Evolutionary conservation across 2,329 filamentous ascomycete species (phyloP).

Genomic region (Verticillium albo-atrum): DNA sequence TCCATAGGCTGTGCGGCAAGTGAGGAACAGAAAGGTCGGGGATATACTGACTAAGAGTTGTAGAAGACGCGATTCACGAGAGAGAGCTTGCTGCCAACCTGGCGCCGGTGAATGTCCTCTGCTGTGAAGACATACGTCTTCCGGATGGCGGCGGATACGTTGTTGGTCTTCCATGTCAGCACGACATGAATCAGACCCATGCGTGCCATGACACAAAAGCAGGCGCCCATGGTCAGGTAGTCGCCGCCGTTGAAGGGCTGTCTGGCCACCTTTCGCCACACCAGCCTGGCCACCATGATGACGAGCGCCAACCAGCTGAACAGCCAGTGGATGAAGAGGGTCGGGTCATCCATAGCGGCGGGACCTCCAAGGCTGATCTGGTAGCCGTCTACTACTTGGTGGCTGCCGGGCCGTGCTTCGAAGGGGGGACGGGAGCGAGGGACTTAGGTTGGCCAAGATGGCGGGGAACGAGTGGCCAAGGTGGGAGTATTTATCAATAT

Average conservation of each 20-base stretch:
- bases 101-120: slow-evolving; percentile 24
- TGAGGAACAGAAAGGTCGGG: not conserved
- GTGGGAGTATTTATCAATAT: too few species aligned
- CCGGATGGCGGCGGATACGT: slow-evolving; percentile 19
- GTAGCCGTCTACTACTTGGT: too few species aligned
- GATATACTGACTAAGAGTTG: slow-evolving; percentile 25
- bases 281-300: slow-evolving; percentile 15
- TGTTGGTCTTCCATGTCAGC: slow-evolving; percentile 30
- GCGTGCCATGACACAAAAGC: slow-evolving; percentile 21
- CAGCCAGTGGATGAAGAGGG: slow-evolving; percentile 17
- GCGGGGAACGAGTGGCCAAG: too few species aligned
- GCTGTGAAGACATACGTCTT: slow-evolving; percentile 19
- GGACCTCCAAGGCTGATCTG: too few species aligned
- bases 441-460: too few species aligned
- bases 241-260: slow-evolving; percentile 16
- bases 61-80: slow-evolving; percentile 26
- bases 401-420: not conserved
- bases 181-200: slow-evolving; percentile 26
- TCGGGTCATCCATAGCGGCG: slow-evolving; percentile 13
- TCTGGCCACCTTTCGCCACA: slow-evolving; percentile 12
- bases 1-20: too few species aligned
- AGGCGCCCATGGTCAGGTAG: slow-evolving; percentile 31
- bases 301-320: slow-evolving; percentile 17
- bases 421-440: not conserved
- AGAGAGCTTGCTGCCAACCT: slow-evolving; percentile 27